phyloP scores from a whole-genome alignment of 78 protist genomes.

The Dictyostelium firmibasis region DNA sequence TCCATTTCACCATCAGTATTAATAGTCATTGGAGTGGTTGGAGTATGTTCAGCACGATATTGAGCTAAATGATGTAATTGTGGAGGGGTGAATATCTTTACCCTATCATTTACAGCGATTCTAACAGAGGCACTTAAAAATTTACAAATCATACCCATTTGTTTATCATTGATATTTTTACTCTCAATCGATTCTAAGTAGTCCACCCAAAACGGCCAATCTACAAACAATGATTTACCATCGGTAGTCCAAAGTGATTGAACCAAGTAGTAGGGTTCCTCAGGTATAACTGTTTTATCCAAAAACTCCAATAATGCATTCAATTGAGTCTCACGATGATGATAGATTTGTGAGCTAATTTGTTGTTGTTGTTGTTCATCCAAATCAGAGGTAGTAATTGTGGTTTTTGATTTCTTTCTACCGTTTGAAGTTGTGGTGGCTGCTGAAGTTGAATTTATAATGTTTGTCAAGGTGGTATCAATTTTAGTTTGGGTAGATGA shows the following conservation, averaged over 20 bases:
- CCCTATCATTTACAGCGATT: slow-evolving; percentile 12
- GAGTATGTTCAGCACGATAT: background rate
- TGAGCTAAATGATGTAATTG: background rate
- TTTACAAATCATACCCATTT: background rate
- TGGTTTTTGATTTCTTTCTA: background rate
- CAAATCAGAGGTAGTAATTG: background rate
- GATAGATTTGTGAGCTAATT: background rate
- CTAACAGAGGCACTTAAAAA: slow-evolving; percentile 27
- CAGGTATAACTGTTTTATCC: background rate
- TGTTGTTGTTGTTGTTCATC: background rate
- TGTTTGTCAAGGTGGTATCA: background rate
- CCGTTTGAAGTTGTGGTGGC: background rate
- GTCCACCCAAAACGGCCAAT: slow-evolving; percentile 38
- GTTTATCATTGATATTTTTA: background rate
- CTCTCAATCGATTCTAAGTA: slow-evolving; percentile 1
- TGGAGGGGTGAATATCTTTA: background rate
- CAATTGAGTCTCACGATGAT: slow-evolving; percentile 32
- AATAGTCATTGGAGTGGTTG: background rate
- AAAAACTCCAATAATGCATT: slow-evolving; percentile 9
- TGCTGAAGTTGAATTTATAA: background rate
- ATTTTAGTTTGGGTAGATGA: background rate
- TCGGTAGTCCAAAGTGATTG: slow-evolving; percentile 15
- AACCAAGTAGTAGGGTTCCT: slow-evolving; percentile 27
- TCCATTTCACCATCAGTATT: background rate
- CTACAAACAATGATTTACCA: background rate